Evolutionary conservation across 2,329 filamentous ascomycete genomes (phyloP).

Genomic region (Microcera coccophila): DNA sequence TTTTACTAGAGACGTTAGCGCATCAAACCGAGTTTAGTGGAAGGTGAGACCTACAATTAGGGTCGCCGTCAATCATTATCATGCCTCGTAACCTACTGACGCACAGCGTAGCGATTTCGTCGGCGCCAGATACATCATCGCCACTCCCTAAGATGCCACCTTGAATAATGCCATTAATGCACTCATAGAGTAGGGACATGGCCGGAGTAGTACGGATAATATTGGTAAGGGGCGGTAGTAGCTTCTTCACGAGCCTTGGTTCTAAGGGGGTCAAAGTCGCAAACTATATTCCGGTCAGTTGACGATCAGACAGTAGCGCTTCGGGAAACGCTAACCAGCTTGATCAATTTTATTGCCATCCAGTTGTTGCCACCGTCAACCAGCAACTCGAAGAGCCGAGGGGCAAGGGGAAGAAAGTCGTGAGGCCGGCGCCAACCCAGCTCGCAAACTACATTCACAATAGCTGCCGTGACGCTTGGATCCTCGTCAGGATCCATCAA

Average conservation of each 20-base stretch:
- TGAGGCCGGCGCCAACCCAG: slow-evolving; percentile 89
- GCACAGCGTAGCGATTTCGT: slow-evolving; percentile 88
- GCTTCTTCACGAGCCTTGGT: slow-evolving; percentile 83
- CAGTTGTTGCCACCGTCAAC: slow-evolving; percentile 95
- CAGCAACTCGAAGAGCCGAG: slow-evolving; percentile 84
- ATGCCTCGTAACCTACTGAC: slow-evolving; percentile 91
- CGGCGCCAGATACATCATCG: slow-evolving; percentile 74
- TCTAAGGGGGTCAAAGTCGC: slow-evolving; percentile 90
- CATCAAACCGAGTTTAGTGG: not conserved
- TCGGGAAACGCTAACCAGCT: slow-evolving; percentile 59
- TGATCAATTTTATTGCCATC: slow-evolving; percentile 99
- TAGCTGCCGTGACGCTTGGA: slow-evolving; percentile 87
- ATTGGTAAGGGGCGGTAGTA: slow-evolving; percentile 84
- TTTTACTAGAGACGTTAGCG: slow-evolving; percentile 62
- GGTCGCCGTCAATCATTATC: slow-evolving; percentile 88
- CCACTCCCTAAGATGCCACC: slow-evolving; percentile 85
- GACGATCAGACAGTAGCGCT: not conserved
- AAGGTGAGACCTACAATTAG: slow-evolving; percentile 65
- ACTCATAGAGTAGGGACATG: slow-evolving; percentile 98
- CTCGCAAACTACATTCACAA: slow-evolving; percentile 96
- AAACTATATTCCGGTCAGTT: slow-evolving; percentile 58
- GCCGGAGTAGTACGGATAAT: slow-evolving; percentile 92
- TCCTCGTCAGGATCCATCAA: slow-evolving; percentile 88
- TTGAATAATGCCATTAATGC: slow-evolving; percentile 97
- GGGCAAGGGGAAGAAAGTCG: slow-evolving; percentile 89